Conservation (phyloP, 768 basidiomycete genomes). For the Rubroboletus pulcherrimus region DNA sequence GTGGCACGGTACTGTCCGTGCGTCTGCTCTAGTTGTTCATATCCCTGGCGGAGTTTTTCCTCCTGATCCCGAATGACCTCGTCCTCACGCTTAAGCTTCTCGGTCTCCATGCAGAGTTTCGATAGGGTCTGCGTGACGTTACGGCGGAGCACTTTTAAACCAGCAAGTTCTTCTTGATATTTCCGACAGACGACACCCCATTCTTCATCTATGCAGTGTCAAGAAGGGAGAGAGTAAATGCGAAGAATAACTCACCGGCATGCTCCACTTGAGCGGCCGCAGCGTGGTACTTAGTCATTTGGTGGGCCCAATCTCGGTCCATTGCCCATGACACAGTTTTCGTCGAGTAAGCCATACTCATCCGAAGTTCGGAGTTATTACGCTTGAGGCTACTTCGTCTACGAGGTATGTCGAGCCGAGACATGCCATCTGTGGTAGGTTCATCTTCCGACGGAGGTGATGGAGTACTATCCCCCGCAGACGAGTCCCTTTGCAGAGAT, state of each 20-base stretch:
- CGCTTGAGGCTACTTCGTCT: slow-evolving; percentile 66
- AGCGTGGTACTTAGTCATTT: slow-evolving; percentile 47
- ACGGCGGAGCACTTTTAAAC: slow-evolving; percentile 52
- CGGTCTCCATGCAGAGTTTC: slow-evolving; percentile 36
- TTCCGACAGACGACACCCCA: slow-evolving; percentile 54
- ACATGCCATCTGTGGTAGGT: slow-evolving; percentile 25
- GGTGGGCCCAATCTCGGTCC: slow-evolving; percentile 55
- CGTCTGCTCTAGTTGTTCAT: slow-evolving; percentile 39
- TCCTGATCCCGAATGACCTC: slow-evolving; percentile 40
- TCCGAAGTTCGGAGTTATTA: slow-evolving; percentile 41
- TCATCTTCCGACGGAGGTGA: slow-evolving; percentile 35
- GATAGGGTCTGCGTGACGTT: slow-evolving; percentile 45
- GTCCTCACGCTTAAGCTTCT: slow-evolving; percentile 40
- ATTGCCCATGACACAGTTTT: slow-evolving; percentile 80
- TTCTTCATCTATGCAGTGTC: slow-evolving; percentile 44
- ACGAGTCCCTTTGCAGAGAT: slow-evolving; percentile 12
- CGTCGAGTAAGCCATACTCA: slow-evolving; percentile 46
- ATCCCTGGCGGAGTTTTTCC: slow-evolving; percentile 35
- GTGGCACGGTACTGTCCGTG: slow-evolving; percentile 41
- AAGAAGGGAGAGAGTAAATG: not conserved
- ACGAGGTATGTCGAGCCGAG: slow-evolving; percentile 37
- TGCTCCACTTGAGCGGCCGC: slow-evolving; percentile 39
- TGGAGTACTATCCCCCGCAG: slow-evolving; percentile 20
- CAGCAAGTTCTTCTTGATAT: slow-evolving; percentile 61
- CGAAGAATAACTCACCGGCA: slow-evolving; percentile 29